Evolutionary conservation across 1,284 basidiomycete species (phyloP).

Genomic region (Trichosporon sp.): DNA sequence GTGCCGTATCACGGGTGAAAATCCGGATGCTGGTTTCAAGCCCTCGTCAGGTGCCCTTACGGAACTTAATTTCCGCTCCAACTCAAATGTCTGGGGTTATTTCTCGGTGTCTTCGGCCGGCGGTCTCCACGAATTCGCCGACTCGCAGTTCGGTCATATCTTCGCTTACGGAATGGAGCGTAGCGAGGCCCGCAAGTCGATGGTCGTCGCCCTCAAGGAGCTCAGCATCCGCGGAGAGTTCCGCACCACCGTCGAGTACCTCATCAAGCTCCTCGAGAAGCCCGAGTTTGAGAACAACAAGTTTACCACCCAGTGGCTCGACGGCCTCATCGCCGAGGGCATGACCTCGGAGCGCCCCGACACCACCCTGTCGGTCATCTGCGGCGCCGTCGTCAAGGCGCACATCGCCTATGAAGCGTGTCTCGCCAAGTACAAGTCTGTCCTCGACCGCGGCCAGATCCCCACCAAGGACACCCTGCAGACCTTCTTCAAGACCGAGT

Average conservation of each 20-base stretch:
- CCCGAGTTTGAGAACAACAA: constrained; percentile 96
- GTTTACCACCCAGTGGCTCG: constrained; percentile 98
- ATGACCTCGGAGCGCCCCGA: constrained; percentile 97
- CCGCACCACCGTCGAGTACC: constrained; percentile 96
- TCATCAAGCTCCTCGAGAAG: constrained; percentile 94
- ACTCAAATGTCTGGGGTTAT: constrained; percentile 99
- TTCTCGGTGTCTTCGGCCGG: constrained; percentile 95
- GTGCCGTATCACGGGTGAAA: constrained; percentile 98
- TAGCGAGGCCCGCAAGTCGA: constrained; percentile 92
- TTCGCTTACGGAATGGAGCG: constrained; percentile 98
- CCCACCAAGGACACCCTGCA: constrained; percentile 91
- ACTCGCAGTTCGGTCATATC: constrained; percentile 98
- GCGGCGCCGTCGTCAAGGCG: constrained; percentile 95
- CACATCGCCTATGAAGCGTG: constrained; percentile 84
- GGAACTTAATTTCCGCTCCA: constrained; percentile 99
- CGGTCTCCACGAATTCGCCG: constrained; percentile 97
- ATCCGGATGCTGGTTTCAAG: constrained; percentile 99
- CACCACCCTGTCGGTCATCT: constrained; percentile 84
- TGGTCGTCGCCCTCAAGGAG: constrained; percentile 99
- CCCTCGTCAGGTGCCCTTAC: constrained; percentile 94
- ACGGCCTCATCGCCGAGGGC: constrained; percentile 87
- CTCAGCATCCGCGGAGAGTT: constrained; percentile 98
- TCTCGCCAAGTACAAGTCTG: constrained; percentile 87
- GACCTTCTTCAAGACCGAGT: constrained; percentile 95
- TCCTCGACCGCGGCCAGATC: constrained; percentile 94